Evolutionary conservation across 2,329 filamentous ascomycete genomes (phyloP).

Genomic region (Cordyceps cateniannulata): DNA sequence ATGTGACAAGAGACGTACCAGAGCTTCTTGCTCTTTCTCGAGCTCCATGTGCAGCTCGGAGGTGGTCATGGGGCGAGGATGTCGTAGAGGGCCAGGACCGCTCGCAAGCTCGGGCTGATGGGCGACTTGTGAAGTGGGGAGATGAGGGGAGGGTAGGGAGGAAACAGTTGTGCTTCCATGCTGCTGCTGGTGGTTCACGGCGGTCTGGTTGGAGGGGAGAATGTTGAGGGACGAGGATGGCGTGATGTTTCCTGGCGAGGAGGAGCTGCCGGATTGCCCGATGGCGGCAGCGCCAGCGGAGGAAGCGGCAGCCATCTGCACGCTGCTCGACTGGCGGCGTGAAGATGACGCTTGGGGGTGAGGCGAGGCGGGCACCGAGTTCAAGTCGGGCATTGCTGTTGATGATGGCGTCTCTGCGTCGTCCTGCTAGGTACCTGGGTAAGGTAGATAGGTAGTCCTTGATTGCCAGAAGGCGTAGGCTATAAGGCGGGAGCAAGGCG

Average conservation of each 20-base stretch:
- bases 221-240: slow-evolving; percentile 45
- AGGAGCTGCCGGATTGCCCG: slow-evolving; percentile 8
- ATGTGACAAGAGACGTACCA: slow-evolving; percentile 49
- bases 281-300: slow-evolving; percentile 21
- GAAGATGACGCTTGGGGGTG: slow-evolving; percentile 33
- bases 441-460: not conserved
- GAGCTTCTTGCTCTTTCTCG: slow-evolving; percentile 91
- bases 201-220: slow-evolving; percentile 49
- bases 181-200: slow-evolving; percentile 32
- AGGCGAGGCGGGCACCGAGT: slow-evolving; percentile 47
- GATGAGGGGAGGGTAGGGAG: slow-evolving; percentile 25
- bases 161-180: slow-evolving; percentile 21
- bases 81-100: slow-evolving; percentile 69
- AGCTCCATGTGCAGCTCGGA: slow-evolving; percentile 84
- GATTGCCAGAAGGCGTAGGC: not conserved
- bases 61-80: slow-evolving; percentile 80
- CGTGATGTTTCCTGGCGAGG: slow-evolving; percentile 17
- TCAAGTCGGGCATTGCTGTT: slow-evolving; percentile 46
- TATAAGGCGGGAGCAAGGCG: not conserved
- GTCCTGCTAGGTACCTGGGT: not conserved
- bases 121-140: slow-evolving; percentile 17
- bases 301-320: slow-evolving; percentile 33
- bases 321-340: slow-evolving; percentile 35
- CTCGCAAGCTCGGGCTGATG: slow-evolving; percentile 35
- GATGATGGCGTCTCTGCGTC: not conserved